Percentiles rank a stretch among this genome's conserved stretches.
phyloP scores from a whole-genome alignment of 2,329 filamentous ascomycete genomes.

The Fusarium sp. region DNA sequence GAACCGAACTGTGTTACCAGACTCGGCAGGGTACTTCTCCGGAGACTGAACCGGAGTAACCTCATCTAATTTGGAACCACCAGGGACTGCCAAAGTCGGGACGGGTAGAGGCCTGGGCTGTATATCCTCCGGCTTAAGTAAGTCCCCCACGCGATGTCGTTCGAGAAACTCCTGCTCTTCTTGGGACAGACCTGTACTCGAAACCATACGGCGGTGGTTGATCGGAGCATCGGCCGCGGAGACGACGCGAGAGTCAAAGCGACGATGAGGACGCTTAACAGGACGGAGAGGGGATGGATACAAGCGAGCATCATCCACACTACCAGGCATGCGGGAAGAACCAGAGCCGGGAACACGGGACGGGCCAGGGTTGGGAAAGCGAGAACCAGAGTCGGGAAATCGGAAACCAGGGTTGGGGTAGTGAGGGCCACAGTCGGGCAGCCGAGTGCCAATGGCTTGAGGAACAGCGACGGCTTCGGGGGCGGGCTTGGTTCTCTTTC shows the following conservation, averaged over 20 bases:
- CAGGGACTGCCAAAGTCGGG: not conserved
- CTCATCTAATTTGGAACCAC: not conserved
- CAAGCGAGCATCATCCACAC: not conserved
- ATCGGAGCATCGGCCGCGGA: not conserved
- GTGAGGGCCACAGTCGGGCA: not conserved
- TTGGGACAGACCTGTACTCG: not conserved
- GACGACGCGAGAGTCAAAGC: not conserved
- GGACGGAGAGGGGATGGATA: not conserved
- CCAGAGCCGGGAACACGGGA: not conserved
- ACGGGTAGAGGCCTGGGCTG: not conserved
- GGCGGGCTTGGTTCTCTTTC: slow-evolving; percentile 46
- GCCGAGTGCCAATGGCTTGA: not conserved
- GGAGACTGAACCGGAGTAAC: slow-evolving; percentile 13
- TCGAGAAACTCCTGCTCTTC: not conserved
- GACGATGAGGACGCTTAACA: slow-evolving; percentile 8
- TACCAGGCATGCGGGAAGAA: not conserved
- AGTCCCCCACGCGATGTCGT: not conserved
- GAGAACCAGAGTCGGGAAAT: not conserved
- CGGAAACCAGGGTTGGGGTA: not conserved
- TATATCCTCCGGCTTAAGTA: not conserved
- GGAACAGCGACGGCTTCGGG: not conserved
- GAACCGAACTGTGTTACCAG: slow-evolving; percentile 3
- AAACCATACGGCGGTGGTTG: not conserved
- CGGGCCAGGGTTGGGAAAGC: not conserved
- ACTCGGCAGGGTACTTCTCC: not conserved